Evolutionary conservation across 2,329 filamentous ascomycete genomes (phyloP).

Genomic region (Fusarium continuum): DNA sequence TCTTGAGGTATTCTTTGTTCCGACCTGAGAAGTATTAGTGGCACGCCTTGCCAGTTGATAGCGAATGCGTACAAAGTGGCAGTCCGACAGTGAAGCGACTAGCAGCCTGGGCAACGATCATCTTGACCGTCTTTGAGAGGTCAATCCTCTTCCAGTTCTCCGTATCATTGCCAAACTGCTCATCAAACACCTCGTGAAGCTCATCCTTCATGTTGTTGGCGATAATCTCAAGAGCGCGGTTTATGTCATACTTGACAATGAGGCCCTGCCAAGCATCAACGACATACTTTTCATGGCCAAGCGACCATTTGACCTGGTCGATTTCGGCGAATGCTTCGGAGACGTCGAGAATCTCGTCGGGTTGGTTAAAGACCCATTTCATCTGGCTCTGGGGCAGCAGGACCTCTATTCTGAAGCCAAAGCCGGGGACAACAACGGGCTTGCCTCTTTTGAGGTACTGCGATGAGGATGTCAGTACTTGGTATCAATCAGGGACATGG

Average conservation of each 20-base stretch:
- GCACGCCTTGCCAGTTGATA: rapidly evolving
- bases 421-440: slow-evolving; percentile 53
- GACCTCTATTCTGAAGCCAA: slow-evolving; percentile 53
- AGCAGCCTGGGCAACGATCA: slow-evolving; percentile 46
- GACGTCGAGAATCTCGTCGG: slow-evolving; percentile 49
- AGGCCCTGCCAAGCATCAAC: slow-evolving; percentile 49
- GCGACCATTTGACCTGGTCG: slow-evolving; percentile 49
- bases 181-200: slow-evolving; percentile 47
- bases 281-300: slow-evolving; percentile 49
- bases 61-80: slow-evolving; percentile 42
- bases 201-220: slow-evolving; percentile 49
- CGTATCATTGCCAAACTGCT: slow-evolving; percentile 47
- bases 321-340: slow-evolving; percentile 51
- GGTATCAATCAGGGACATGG: rapidly evolving
- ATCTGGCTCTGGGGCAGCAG: slow-evolving; percentile 53
- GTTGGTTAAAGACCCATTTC: slow-evolving; percentile 53
- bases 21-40: slow-evolving; percentile 37
- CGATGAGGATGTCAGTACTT: background rate
- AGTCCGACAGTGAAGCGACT: slow-evolving; percentile 48
- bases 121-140: slow-evolving; percentile 39
- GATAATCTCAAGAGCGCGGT: slow-evolving; percentile 47
- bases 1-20: slow-evolving; percentile 48
- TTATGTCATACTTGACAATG: slow-evolving; percentile 51
- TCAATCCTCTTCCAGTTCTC: slow-evolving; percentile 49
- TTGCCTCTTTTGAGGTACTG: slow-evolving; percentile 55